These are phyloP conservation scores for Marasmius sp. DNA, from an alignment of 1,284 basidiomycete species.

Conservation along the genomic window DNA sequence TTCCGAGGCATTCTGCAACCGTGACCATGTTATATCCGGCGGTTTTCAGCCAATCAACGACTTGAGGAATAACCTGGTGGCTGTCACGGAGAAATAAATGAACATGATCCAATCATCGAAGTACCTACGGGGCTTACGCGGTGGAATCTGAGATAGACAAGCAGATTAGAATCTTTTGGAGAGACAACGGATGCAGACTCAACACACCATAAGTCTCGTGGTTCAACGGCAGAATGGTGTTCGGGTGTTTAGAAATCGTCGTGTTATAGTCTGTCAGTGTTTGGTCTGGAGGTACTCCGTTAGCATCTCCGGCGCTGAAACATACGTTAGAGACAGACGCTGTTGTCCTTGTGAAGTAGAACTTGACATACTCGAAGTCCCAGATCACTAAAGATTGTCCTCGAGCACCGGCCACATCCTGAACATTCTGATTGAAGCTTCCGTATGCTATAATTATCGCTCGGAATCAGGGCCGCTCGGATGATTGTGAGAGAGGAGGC, in stretches of 20 bases:
- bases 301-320: background rate
- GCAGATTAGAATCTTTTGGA: background rate
- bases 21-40: background rate
- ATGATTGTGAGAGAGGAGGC: background rate
- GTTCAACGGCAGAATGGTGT: conserved; percentile 27
- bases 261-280: background rate
- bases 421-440: conserved; percentile 42
- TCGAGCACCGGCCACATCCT: conserved; percentile 33
- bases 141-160: background rate
- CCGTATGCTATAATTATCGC: conserved; percentile 29
- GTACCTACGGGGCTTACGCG: background rate
- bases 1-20: background rate
- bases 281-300: background rate
- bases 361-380: conserved; percentile 37
- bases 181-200: background rate
- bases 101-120: background rate
- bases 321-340: background rate
- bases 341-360: background rate
- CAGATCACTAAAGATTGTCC: conserved; percentile 33
- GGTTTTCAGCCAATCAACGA: background rate
- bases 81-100: background rate
- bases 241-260: background rate
- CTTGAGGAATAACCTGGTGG: background rate
- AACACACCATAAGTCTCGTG: conserved; percentile 38
- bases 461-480: background rate